Conservation (phyloP, 768 basidiomycete species). For the Phanerochaete sordida region DNA sequence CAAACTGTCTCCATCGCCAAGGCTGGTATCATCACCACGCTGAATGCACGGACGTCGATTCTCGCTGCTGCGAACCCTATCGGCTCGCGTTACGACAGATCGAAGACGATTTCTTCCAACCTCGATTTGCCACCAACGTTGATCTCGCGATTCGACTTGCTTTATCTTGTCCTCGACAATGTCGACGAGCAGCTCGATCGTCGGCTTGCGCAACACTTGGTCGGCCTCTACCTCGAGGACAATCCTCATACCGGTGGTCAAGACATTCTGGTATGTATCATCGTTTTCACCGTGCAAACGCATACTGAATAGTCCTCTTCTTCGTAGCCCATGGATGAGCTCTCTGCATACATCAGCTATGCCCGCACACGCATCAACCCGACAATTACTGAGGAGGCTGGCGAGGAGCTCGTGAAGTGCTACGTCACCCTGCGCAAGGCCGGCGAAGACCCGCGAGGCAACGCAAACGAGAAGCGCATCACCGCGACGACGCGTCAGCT, state of each 20-base stretch:
- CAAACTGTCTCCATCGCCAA: constrained; percentile 99
- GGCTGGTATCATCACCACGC: constrained; percentile 96
- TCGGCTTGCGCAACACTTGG: constrained; percentile 86
- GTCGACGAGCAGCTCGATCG: constrained; percentile 89
- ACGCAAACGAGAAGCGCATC: constrained; percentile 76
- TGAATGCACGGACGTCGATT: constrained; percentile 98
- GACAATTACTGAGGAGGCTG: constrained; percentile 80
- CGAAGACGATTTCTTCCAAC: constrained; percentile 89
- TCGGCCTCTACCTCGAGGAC: constrained; percentile 93
- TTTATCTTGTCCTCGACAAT: constrained; percentile 94
- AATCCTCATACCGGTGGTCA: constrained; percentile 53
- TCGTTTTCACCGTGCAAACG: background rate
- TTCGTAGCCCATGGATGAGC: constrained; percentile 76
- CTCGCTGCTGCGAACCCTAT: constrained; percentile 97
- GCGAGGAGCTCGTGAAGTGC: constrained; percentile 75
- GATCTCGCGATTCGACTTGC: constrained; percentile 94
- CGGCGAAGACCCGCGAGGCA: constrained; percentile 82
- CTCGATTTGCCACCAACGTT: constrained; percentile 97
- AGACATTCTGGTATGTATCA: constrained; percentile 70
- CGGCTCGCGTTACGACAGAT: constrained; percentile 90
- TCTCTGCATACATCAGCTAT: constrained; percentile 94
- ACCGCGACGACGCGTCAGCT: constrained; percentile 98
- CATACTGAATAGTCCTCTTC: background rate
- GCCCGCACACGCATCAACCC: constrained; percentile 86
- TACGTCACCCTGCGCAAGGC: constrained; percentile 95